These are phyloP conservation scores for Ascodesmis nigricans DNA, from an alignment of 495 filamentous ascomycete species.

Conservation along the genomic window DNA sequence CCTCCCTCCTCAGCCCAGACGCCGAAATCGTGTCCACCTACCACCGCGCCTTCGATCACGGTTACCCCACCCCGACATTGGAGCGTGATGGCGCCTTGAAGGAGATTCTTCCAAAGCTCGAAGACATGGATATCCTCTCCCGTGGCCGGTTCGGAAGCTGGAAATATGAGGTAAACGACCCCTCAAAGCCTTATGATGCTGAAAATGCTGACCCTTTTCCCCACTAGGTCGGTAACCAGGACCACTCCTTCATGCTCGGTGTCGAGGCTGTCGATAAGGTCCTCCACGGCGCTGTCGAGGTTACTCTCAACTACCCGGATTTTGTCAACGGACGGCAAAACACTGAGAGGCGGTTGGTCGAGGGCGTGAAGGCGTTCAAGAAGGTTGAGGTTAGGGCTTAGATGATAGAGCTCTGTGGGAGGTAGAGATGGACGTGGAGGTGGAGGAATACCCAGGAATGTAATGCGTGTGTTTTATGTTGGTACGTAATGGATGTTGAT, in stretches of 20 bases:
- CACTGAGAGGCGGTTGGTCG: conserved; percentile 65
- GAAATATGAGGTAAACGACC: conserved; percentile 62
- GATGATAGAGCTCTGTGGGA: no score
- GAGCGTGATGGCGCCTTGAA: conserved; percentile 91
- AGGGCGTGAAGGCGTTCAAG: conserved; percentile 32
- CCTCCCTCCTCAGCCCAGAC: conserved; percentile 67
- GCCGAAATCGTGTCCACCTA: conserved; percentile 98
- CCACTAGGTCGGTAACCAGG: conserved; percentile 52
- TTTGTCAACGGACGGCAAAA: conserved; percentile 88
- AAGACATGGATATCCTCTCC: conserved; percentile 78
- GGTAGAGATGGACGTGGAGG: no score
- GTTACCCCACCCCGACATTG: conserved; percentile 78
- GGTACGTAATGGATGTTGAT: no score
- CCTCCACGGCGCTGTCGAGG: conserved; percentile 77
- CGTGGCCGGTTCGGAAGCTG: conserved; percentile 95
- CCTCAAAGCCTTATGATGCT: neutral
- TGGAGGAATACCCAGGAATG: no score
- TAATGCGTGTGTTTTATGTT: no score
- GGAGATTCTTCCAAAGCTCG: conserved; percentile 75
- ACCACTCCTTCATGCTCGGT: conserved; percentile 96
- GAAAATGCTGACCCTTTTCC: neutral
- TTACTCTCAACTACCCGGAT: conserved; percentile 97
- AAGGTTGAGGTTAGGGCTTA: no score
- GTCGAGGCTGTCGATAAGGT: conserved; percentile 94
- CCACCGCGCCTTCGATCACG: conserved; percentile 92